These are phyloP conservation scores for Diplodia seriata DNA, from an alignment of 2,329 filamentous ascomycete species.

Conservation along the genomic window DNA sequence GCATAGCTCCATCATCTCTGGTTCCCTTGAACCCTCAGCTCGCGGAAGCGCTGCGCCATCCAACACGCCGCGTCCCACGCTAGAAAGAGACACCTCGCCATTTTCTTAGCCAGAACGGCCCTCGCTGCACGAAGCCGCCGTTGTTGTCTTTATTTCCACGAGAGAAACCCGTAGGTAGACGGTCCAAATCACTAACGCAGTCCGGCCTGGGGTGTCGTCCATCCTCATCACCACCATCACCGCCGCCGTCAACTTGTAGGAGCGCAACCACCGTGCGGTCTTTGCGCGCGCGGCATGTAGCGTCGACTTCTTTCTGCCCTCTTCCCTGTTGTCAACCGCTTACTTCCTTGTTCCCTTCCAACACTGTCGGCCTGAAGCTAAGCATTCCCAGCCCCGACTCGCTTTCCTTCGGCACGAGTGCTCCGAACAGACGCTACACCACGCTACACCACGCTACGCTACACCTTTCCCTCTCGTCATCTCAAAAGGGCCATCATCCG, in stretches of 20 bases:
- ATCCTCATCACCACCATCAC: not conserved
- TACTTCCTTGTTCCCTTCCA: not conserved
- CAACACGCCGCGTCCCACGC: conserved; percentile 1
- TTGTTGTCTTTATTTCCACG: not conserved
- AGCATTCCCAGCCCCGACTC: not conserved
- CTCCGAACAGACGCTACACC: not conserved
- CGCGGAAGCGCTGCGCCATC: not conserved
- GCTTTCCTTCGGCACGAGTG: not conserved
- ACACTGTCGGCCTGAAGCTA: not conserved
- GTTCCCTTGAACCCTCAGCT: not conserved
- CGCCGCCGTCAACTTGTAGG: not conserved
- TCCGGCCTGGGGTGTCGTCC: conserved; percentile 1
- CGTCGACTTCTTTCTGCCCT: not conserved
- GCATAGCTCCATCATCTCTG: conserved; percentile 4
- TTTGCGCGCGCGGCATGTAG: not conserved
- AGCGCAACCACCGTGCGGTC: not conserved
- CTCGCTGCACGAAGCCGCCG: not conserved
- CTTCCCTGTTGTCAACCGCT: not conserved
- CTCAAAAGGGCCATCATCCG: not conserved
- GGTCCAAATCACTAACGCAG: not conserved
- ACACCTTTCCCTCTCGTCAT: not conserved
- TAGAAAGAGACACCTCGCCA: not conserved
- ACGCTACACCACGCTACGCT: not conserved
- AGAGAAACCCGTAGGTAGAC: no score
- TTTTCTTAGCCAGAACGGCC: not conserved